Conservation (phyloP, 495 filamentous ascomycete genomes). For the Evernia prunastri region DNA sequence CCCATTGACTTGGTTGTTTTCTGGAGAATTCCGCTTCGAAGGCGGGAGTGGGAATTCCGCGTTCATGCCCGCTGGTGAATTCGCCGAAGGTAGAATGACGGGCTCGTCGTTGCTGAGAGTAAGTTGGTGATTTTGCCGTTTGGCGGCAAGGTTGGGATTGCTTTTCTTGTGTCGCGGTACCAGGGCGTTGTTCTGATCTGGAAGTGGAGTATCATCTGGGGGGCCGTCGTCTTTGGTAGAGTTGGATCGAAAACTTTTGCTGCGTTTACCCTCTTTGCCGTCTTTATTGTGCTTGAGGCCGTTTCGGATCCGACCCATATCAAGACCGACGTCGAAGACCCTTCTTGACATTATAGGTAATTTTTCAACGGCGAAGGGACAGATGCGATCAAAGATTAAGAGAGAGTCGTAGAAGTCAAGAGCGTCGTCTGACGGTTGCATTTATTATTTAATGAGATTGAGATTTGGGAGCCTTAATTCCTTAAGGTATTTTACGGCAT, state of each 20-base stretch:
- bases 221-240: constrained; percentile 11
- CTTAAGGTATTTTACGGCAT: too few relatives aligned
- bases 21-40: constrained; percentile 7
- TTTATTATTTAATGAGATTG: constrained; percentile 14
- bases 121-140: constrained; percentile 1
- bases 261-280: constrained; percentile 24
- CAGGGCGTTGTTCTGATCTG: constrained; percentile 17
- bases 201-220: constrained; percentile 3
- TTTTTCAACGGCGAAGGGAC: constrained; percentile 21
- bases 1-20: constrained; percentile 2
- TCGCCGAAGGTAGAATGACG: constrained; percentile 18
- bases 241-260: constrained; percentile 13
- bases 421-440: constrained; percentile 27
- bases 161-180: constrained; percentile 22
- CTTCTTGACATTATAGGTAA: constrained; percentile 28
- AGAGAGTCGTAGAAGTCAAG: constrained; percentile 26
- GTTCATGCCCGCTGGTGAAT: neutral
- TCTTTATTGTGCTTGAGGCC: constrained; percentile 21
- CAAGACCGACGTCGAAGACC: constrained; percentile 29
- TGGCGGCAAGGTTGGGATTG: constrained; percentile 14
- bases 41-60: constrained; percentile 10
- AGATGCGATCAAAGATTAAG: constrained; percentile 26
- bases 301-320: constrained; percentile 25
- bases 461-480: too few relatives aligned
- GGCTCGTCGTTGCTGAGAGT: constrained; percentile 4